Percentiles rank a stretch among this genome's conserved stretches.
phyloP scores from a whole-genome alignment of 2,329 filamentous ascomycete species.

The Aspergillus sp. region DNA sequence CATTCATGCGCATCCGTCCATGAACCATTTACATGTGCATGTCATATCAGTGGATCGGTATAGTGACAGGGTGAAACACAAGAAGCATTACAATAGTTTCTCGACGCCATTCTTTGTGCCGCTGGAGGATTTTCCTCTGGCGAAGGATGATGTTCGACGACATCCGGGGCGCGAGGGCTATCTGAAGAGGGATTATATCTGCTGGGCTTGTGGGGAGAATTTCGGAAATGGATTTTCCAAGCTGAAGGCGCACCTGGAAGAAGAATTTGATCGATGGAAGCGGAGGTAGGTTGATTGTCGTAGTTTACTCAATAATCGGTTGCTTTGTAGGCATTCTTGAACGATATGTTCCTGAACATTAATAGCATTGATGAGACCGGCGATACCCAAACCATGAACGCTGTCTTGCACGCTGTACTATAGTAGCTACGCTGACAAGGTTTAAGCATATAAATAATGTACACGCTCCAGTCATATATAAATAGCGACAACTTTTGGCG shows the following conservation, averaged over 20 bases:
- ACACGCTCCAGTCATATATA: conserved; percentile 18
- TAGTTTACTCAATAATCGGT: too few species aligned
- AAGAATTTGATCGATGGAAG: conserved; percentile 76
- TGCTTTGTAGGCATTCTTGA: too few species aligned
- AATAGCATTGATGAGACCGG: too few species aligned
- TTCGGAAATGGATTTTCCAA: conserved; percentile 73
- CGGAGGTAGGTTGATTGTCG: conserved; percentile 46
- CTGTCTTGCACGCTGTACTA: neutral
- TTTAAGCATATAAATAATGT: conserved; percentile 21
- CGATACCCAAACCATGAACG: neutral
- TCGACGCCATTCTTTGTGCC: conserved; percentile 78
- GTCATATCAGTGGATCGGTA: conserved; percentile 78
- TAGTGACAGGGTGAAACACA: conserved; percentile 69
- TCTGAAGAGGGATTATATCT: conserved; percentile 65
- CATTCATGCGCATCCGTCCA: conserved; percentile 83
- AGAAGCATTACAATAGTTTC: conserved; percentile 92
- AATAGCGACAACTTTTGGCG: conserved; percentile 12
- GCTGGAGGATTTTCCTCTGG: conserved; percentile 76
- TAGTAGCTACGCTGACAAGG: conserved; percentile 13
- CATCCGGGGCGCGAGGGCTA: conserved; percentile 58
- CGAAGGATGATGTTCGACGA: conserved; percentile 62
- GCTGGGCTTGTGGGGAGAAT: conserved; percentile 77
- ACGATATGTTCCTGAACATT: too few species aligned
- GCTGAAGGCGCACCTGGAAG: conserved; percentile 72
- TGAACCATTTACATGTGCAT: conserved; percentile 91